Evolutionary conservation across 164 flowering plant genomes (phyloP), one percentile per base, ranked within the genome.

Genomic region (Piper betle): DNA sequence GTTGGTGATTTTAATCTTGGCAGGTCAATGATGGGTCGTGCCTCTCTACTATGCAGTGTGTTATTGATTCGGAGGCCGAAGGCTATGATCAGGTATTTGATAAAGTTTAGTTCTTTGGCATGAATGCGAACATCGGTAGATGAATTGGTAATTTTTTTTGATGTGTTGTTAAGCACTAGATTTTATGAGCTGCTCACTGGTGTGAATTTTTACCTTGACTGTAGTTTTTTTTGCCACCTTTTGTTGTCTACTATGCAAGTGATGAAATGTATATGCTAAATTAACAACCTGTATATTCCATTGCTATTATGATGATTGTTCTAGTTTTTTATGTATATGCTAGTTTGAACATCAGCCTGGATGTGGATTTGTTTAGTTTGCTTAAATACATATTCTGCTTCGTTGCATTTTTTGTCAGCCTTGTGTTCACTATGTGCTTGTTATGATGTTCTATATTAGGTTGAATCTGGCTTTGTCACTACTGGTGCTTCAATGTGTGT

Each of bases 21-120:
- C 0, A 86, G 96, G 83, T 93, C 41, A 93, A 91, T 78, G 97
- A 93, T 76, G 99, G 99, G 53, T 93, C 97, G 8, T 90, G 99
- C 74, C 82, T 93, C 46, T 90, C 99, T 17, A 93, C 90, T 64
- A 83, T 93, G 88, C 98, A 93, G 82, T 93, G 98, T 59, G 99
- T 93, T 60, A 64, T 90, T 73, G 71, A 64, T 68, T 68, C 84
- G 0, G 96, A 88, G 62, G 89, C 87, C 4, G 87, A 90, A 73
- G 97, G 99, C 25, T 93, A 87, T 76, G 92, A 90, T 77, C 87
- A 87, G 97, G 97, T 92, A 25, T 25, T 25, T 25, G 33, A 25
- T 25, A 25, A 25, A 25, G 33, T 0, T 25, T 25, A 25, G 33
- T 25, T 25, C 33, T 25, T 25, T n/a, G n/a, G n/a, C n/a, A n/a